Conservation (phyloP, 345 rosid species). For the Kandelia obovata region DNA sequence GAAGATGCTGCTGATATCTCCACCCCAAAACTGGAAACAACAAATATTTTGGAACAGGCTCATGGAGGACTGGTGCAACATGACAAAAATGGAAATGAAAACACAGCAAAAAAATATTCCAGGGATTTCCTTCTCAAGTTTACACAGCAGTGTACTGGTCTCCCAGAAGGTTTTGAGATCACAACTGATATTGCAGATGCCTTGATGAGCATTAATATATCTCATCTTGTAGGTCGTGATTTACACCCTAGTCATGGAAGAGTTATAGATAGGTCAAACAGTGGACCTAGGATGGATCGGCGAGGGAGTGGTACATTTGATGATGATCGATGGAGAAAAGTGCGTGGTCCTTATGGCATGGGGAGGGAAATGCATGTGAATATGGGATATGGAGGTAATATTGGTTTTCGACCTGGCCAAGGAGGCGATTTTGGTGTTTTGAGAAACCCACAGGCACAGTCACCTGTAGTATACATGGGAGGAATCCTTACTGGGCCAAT, state of each 20-base stretch:
- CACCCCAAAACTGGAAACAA: conserved; percentile 65
- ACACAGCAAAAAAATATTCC: conserved; percentile 69
- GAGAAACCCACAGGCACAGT: conserved; percentile 63
- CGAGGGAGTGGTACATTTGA: conserved; percentile 57
- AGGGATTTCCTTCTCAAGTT: conserved; percentile 89
- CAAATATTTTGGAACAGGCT: conserved; percentile 26
- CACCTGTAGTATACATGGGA: conserved; percentile 39
- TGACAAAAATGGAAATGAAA: conserved; percentile 36
- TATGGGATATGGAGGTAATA: conserved; percentile 42
- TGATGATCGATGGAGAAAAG: conserved; percentile 71
- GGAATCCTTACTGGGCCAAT: conserved; percentile 71
- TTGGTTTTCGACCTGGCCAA: conserved; percentile 63
- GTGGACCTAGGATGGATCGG: conserved; percentile 63
- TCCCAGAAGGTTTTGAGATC: conserved; percentile 60
- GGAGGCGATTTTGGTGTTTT: conserved; percentile 72
- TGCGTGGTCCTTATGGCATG: conserved; percentile 39
- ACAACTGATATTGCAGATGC: conserved; percentile 45
- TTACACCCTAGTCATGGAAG: conserved; percentile 59
- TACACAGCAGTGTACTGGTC: conserved; percentile 58
- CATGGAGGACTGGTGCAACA: conserved; percentile 30
- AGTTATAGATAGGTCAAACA: conserved; percentile 51
- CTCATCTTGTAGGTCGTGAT: conserved; percentile 55
- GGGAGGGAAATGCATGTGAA: conserved; percentile 55
- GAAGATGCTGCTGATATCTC: conserved; percentile 93
- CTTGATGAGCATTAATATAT: conserved; percentile 31